Base-by-base conservation (phyloP, 2,329 filamentous ascomycete species). In the Blastomyces parvus region DNA sequence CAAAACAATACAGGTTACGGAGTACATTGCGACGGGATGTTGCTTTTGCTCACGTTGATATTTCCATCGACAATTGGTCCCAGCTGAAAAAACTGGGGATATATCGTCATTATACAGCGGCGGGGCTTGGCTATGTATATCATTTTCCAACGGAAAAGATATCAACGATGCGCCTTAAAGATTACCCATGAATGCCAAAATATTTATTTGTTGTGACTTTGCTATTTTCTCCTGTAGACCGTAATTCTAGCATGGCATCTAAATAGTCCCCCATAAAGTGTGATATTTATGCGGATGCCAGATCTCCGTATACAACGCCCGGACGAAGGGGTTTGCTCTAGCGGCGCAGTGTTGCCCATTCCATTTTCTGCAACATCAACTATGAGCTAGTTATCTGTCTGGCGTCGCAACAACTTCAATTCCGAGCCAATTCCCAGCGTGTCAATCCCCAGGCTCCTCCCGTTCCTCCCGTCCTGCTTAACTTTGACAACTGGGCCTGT, bases 51-150 rank as follows among this genome's bases (percentile, higher is more conserved):
- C 25, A 7, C 9, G 25, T 14, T 9, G 17, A 44, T 44, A 44
- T 19, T n/a, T n/a, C 5, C 17, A 7, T 44, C 3, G 17, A 44
- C 42, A 44, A 19, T n/a, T 17, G 42, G 6, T 44, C 3, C 17
- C 17, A 44, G 14, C n/a, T 19, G 14, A 14, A 14, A 30, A 52
- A 30, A 3, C 25, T 14, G 48, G 53, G 53, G 36, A 38, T 57
- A 57, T 57, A 38, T 57, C 53, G 53, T 57, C 53, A 40, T 57
- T 40, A n/a, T 57, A n/a, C 7, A 33, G 44, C 44, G n/a, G 14
- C 13, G 17, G 40, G 40, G 40, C 40, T 56, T 30, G 52, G 14
- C 27, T 17, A 19, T 36, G 27, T 25, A 53, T 53, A 53, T 30
- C 30, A n/a, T 9, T 19, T 33, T 33, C 33, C 33, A 33, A 33